Evolutionary conservation across 495 filamentous ascomycete species (phyloP).

Genomic region (Talaromyces borbonicus): DNA sequence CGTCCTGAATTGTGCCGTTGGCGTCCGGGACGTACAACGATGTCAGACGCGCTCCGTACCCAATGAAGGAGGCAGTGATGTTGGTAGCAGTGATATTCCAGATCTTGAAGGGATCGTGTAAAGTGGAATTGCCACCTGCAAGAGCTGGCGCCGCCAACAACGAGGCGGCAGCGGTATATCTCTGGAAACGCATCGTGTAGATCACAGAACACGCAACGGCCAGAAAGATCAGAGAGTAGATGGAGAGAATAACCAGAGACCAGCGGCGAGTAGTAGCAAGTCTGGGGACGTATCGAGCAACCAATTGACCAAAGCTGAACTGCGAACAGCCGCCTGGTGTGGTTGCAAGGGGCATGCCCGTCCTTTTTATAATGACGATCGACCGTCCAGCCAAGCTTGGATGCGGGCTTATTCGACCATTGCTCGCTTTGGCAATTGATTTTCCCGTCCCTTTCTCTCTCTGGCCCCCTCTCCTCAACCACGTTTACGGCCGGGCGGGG

Average conservation of each 20-base stretch:
- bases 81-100: slow-evolving; percentile 65
- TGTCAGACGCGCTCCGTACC: slow-evolving; percentile 70
- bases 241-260: slow-evolving; percentile 18
- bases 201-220: slow-evolving; percentile 19
- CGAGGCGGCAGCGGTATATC: slow-evolving; percentile 21
- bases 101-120: slow-evolving; percentile 41
- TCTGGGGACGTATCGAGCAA: neutral
- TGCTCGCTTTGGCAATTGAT: neutral
- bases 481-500: slow-evolving; percentile 4
- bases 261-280: slow-evolving; percentile 25
- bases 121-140: slow-evolving; percentile 9
- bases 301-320: neutral
- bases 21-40: slow-evolving; percentile 67
- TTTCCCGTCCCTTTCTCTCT: slow-evolving; percentile 1
- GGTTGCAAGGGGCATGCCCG: slow-evolving; percentile 8
- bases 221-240: slow-evolving; percentile 27
- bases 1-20: slow-evolving; percentile 51
- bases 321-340: slow-evolving; percentile 1
- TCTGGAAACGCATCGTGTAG: slow-evolving; percentile 33
- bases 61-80: slow-evolving; percentile 64
- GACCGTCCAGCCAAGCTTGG: neutral
- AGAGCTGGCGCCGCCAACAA: slow-evolving; percentile 28
- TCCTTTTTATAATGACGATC: neutral
- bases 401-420: too few relatives aligned
- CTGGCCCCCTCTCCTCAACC: neutral